Base-by-base conservation (phyloP, 2,329 filamentous ascomycete species). In the Zopfia rhizophila region DNA sequence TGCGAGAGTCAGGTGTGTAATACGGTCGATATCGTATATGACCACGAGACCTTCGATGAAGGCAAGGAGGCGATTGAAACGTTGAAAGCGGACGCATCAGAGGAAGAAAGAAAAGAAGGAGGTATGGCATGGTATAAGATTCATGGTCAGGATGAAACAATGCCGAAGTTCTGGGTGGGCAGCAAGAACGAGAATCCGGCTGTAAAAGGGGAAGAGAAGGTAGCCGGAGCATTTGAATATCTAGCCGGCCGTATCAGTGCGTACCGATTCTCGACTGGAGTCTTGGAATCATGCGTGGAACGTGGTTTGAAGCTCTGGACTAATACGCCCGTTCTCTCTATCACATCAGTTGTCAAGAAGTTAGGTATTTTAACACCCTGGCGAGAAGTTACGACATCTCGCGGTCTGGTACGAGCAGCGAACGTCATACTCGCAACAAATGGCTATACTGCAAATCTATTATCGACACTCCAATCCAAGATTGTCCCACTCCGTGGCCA, bases 11-110 rank as follows among this genome's bases (percentile, higher is more conserved):
- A 68, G 25, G 61, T 75, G 7, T 79, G 81, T 53, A 70, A 76
- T 17, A 86, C 84, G 0, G 75, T 84, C 2, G 83, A 87, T 60
- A 69, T 85, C 2, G 70, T 85, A 22, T 85, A 84, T 58, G 80
- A 84, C 37, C 14, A 48, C 10, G 31, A 37, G 10, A 61, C 63
- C 0, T 72, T 69, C 38, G 55, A 65, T 23, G 5, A 32, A 3
- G 69, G 68, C 0, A 63, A 61, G 30, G 13, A 28, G 11, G 60
- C 66, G 0, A 65, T 70, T 25, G 38, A 60, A 10, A 42, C 49
- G 7, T 31, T 72, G 17, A 46, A 45, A 17, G 43, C 24, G 0
- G 64, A 67, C 52, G 55, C 56, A 1, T 49, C n/a, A 0, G 55
- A 56, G 1, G 46, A 65, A 13, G 66, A 71, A 45, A 55, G 48